Base-by-base conservation (phyloP, 2,329 filamentous ascomycete genomes). In the Onygenales sp. region DNA sequence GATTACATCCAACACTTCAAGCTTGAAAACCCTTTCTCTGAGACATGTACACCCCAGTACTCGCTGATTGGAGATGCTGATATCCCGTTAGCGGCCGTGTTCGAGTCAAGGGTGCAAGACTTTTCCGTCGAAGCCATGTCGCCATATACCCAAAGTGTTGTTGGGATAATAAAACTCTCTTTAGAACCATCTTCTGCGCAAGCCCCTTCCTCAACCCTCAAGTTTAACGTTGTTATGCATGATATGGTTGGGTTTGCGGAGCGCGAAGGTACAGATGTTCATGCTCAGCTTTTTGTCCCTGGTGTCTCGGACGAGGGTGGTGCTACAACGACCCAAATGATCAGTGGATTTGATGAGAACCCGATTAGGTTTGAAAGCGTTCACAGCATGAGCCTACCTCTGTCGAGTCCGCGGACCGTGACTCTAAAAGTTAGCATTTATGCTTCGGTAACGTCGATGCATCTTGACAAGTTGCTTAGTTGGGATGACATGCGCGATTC, bases 191-290 rank as follows among this genome's bases (percentile, higher is more conserved):
- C 92, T 0, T 92, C 89, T 47, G 91, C 92, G 2, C 85, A 94
- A 63, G 92, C 91, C 3, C 93, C 93, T 11, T 87, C 88, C 10
- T 93, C 88, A 54, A 96, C 88, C 2, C 75, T 97, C 54, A 98
- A 97, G 67, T 98, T 98, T 74, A 98, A 97, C 63, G 91, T 97
- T 4, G 91, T 97, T 34, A 95, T 98, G 88, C 91, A 95, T 64
- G 90, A 97, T 65, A 82, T 98, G 72, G 74, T 93, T 37, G 93
- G 93, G 1, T 98, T 98, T 61, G 87, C 93, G 0, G 93, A 98
- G 71, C 83, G 92, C 57, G 93, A 98, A 73, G 93, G 93, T 11
- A 95, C 88, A 0, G 87, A 95, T 59, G 90, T 98, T 32, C 93
- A 98, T 69, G 93, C 90, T 1, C 91, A 97, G 70, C 81, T 98